Base-by-base conservation (phyloP, 495 filamentous ascomycete species). In the Penicillium roqueforti region DNA sequence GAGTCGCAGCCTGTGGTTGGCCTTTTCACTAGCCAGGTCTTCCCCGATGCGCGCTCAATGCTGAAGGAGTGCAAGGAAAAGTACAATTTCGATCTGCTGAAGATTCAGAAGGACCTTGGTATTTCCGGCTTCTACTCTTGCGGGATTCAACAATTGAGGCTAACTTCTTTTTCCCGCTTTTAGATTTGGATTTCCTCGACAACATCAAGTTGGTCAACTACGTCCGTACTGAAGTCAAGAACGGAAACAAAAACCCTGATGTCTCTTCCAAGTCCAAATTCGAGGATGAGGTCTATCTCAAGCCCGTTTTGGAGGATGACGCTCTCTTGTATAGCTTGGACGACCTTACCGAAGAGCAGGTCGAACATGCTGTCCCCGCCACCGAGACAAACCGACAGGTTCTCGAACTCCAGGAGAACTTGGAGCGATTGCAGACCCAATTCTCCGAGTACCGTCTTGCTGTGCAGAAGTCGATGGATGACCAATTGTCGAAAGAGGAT, bases 261-360 rank as follows among this genome's bases (percentile, higher is more conserved):
- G 68, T 84, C 28, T 82, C 84, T 41, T 77, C 80, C 9, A 76
- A 71, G 53, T 68, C 70, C 13, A 72, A 80, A 29, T 85, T 95
- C 58, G 75, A 84, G 26, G 83, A 89, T 51, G 91, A 97, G 51
- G 69, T 76, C 47, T 93, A 85, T 60, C 68, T 96, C 47, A 85
- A 87, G 69, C 92, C 92, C 1, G 84, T 88, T 9, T 69, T 97
- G n/a, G 88, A 95, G 59, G 90, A 96, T 61, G 92, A 97, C 56
- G 86, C 91, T 13, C 74, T 96, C 36, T 76, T 97, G 29, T 87
- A 92, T 55, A 86, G 80, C 44, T 73, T 97, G 46, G 91, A 93
- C 55, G 92, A 96, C 37, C 69, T 93, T 39, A 73, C 78, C 16
- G 71, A 76, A 39, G 70, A 70, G 3, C 57, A 69, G 38, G 60